phyloP scores from a whole-genome alignment of 371 early-diverging fungal species.

The Mortierella sp. region DNA sequence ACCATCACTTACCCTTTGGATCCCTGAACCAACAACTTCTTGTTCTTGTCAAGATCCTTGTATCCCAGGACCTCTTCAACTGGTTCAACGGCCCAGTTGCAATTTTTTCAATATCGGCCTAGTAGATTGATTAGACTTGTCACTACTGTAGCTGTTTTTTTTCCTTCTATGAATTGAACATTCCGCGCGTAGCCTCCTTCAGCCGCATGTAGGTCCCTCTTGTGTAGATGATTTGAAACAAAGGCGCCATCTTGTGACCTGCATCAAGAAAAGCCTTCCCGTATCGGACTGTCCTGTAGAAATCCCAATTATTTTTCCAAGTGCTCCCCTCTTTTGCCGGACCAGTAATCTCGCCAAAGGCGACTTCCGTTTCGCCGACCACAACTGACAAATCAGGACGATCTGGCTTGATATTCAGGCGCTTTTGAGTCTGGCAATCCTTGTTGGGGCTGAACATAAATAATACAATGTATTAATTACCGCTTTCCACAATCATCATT shows the following conservation, averaged over 20 bases:
- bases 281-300: constrained; percentile 11
- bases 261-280: constrained; percentile 20
- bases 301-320: constrained; percentile 26
- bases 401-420: constrained; percentile 10
- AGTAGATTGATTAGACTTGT: no score
- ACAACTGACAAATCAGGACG: constrained; percentile 13
- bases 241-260: constrained; percentile 13
- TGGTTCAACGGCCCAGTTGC: constrained; percentile 13
- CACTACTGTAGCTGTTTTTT: no score
- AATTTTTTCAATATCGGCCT: constrained; percentile 21
- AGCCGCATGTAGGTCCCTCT: constrained; percentile 17
- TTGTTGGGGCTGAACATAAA: constrained; percentile 19
- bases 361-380: constrained; percentile 14
- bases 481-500: constrained; percentile 5
- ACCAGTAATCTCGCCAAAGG: constrained; percentile 16
- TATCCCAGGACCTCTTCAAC: constrained; percentile 24
- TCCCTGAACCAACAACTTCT: constrained; percentile 14
- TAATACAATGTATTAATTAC: no score
- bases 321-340: constrained; percentile 16
- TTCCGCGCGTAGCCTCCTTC: constrained; percentile 7
- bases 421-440: constrained; percentile 11
- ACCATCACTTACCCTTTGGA: constrained; percentile 15
- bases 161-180: no score
- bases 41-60: constrained; percentile 17
- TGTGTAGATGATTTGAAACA: constrained; percentile 26